Percentiles rank a stretch among this genome's conserved stretches.
Evolutionary conservation across 2,329 filamentous ascomycete genomes (phyloP).

Genomic region (Blastomyces silverae): DNA sequence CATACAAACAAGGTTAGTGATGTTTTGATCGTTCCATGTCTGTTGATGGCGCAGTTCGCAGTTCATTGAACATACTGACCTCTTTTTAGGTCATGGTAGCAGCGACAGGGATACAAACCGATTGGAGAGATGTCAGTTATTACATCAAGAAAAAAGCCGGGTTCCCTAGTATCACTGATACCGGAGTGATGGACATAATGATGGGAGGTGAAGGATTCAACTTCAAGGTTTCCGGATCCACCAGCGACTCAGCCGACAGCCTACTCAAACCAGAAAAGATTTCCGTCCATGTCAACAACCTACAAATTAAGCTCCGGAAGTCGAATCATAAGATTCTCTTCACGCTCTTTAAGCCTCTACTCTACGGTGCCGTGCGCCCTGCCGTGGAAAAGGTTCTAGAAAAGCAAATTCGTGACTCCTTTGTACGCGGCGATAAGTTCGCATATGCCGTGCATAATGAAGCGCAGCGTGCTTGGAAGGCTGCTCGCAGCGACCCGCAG

Average conservation of each 20-base stretch:
- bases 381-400: conserved; percentile 81
- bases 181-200: conserved; percentile 79
- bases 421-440: conserved; percentile 65
- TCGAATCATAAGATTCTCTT: conserved; percentile 94
- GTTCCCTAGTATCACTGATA: conserved; percentile 81
- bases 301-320: conserved; percentile 85
- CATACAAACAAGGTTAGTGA: conserved; percentile 62
- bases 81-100: conserved; percentile 59
- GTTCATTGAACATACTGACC: conserved; percentile 8
- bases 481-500: conserved; percentile 62
- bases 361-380: conserved; percentile 76
- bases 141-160: conserved; percentile 93
- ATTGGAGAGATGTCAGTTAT: conserved; percentile 84
- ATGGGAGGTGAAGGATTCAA: conserved; percentile 81
- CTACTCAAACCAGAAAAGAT: conserved; percentile 95
- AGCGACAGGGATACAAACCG: conserved; percentile 85
- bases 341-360: conserved; percentile 73
- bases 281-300: conserved; percentile 69
- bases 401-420: conserved; percentile 78
- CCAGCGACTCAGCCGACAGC: conserved; percentile 64
- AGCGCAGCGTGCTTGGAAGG: conserved; percentile 63
- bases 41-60: background rate
- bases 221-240: conserved; percentile 85
- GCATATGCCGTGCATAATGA: conserved; percentile 75
- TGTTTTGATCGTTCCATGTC: background rate